Conservation (phyloP, 1,284 basidiomycete species). For the Volvariella surrecta region DNA sequence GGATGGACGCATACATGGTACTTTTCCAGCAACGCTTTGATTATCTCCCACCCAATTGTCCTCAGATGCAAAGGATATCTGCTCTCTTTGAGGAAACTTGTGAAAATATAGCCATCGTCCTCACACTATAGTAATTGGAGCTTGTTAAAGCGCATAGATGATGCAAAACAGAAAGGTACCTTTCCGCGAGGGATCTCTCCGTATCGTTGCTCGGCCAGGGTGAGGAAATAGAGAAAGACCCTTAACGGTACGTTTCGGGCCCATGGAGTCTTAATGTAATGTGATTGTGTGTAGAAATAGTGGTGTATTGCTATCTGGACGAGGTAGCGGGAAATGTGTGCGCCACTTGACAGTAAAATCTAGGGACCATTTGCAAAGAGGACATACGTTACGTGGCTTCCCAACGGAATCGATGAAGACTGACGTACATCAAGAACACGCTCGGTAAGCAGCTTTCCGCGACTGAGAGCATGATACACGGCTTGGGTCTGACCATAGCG, state of each 20-base stretch:
- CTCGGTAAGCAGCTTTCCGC: slow-evolving; percentile 55
- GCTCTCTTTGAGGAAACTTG: slow-evolving; percentile 57
- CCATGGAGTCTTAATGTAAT: slow-evolving; percentile 68
- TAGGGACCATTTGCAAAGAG: slow-evolving; percentile 20
- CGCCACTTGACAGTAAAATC: slow-evolving; percentile 66
- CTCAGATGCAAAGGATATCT: slow-evolving; percentile 46
- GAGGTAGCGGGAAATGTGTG: slow-evolving; percentile 68
- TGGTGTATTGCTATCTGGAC: slow-evolving; percentile 69
- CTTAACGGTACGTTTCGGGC: slow-evolving; percentile 51
- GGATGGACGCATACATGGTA: slow-evolving; percentile 44
- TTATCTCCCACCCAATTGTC: slow-evolving; percentile 49
- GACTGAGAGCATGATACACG: slow-evolving; percentile 59
- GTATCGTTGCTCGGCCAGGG: slow-evolving; percentile 44
- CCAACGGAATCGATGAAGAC: slow-evolving; percentile 12
- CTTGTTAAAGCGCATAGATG: slow-evolving; percentile 9
- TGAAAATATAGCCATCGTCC: slow-evolving; percentile 62
- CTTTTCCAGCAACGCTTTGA: slow-evolving; percentile 56
- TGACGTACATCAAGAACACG: slow-evolving; percentile 60
- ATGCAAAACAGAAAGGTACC: slow-evolving; percentile 18
- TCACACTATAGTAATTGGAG: slow-evolving; percentile 31
- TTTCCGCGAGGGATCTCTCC: slow-evolving; percentile 60
- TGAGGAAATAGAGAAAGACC: slow-evolving; percentile 56
- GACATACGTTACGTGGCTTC: slow-evolving; percentile 11
- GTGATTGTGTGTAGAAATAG: slow-evolving; percentile 59
- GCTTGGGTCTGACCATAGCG: slow-evolving; percentile 63